Evolutionary conservation across 441 rosid genomes (phyloP), one percentile per base, ranked within the genome.

Genomic region (Populus tomentosa): DNA sequence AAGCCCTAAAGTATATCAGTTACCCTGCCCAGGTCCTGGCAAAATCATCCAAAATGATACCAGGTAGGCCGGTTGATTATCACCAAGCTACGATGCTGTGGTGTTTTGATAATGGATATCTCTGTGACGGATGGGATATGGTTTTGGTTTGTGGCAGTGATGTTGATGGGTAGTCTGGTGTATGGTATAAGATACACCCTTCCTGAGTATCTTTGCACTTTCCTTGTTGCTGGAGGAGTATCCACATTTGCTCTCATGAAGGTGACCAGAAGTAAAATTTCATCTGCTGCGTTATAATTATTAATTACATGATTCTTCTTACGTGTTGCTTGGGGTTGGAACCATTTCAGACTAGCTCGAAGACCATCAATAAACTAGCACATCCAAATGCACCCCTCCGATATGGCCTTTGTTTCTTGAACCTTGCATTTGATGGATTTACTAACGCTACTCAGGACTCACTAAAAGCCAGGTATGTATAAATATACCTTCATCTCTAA

Each of bases 11-110:
- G 86, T 95, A 94, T 81, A 95, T 91, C 59, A 95, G 99, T 76
- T 95, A 94, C 80, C 99, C 99, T 13, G 98, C 99, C 70, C 99
- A 95, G 97, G 99, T 95, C 73, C 79, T 95, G 75, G 98, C 97
- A 64, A 95, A 95, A 84, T 95, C 99, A 36, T 95, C 99, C 0
- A 93, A 95, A 85, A 92, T 93, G 99, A 95, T 95, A 87, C 99
- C 98, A 80, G 99, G 99, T 90, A 11, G 32, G 69, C 14, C 28
- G 24, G 24, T 66, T 66, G 10, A 2, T 66, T 1, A 16, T 66
- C 67, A 56, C 6, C 33, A 32, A 10, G 0, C 8, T 67, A 33
- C 32, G 21, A 0, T 11, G 20, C 70, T 67, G 10, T 67, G 3
- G 35, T 33, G 42, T 38, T 38, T 38, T 38, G 42, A 33, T 33